These are phyloP conservation scores for Hibiscus tridactylites DNA, from an alignment of 345 rosid genomes.

Conservation along the genomic window DNA sequence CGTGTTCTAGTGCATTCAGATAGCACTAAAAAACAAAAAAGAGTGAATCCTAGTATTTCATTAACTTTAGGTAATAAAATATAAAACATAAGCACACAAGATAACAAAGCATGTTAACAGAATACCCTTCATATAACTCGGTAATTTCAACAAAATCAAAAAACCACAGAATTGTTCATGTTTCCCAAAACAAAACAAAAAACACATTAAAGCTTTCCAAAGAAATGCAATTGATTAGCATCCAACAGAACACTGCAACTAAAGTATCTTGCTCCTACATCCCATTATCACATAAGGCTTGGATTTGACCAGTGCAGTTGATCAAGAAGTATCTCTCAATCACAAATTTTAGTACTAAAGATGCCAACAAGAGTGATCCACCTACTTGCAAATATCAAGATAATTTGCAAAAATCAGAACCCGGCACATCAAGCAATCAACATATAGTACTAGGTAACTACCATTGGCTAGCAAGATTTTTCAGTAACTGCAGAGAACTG, in stretches of 20 bases:
- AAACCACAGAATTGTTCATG: neutral
- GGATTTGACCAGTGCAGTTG: neutral
- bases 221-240: neutral
- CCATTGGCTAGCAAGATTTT: neutral
- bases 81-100: neutral
- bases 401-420: neutral
- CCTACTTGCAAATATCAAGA: neutral
- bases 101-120: neutral
- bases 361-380: neutral
- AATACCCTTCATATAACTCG: neutral
- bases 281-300: slow-evolving; percentile 1
- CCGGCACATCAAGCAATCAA: neutral
- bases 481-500: neutral
- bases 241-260: slow-evolving; percentile 3
- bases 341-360: neutral
- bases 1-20: neutral
- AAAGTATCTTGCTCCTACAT: neutral
- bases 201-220: neutral
- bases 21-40: neutral
- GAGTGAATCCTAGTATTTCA: neutral
- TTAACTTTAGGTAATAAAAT: neutral
- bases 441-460: neutral
- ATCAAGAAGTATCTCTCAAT: neutral
- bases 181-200: neutral
- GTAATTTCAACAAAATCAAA: neutral